A percentile compares a stretch with the other conserved stretches of the same genome.
phyloP scores from a whole-genome alignment of 305 asterid genomes.

The Plantago lanceolata region DNA sequence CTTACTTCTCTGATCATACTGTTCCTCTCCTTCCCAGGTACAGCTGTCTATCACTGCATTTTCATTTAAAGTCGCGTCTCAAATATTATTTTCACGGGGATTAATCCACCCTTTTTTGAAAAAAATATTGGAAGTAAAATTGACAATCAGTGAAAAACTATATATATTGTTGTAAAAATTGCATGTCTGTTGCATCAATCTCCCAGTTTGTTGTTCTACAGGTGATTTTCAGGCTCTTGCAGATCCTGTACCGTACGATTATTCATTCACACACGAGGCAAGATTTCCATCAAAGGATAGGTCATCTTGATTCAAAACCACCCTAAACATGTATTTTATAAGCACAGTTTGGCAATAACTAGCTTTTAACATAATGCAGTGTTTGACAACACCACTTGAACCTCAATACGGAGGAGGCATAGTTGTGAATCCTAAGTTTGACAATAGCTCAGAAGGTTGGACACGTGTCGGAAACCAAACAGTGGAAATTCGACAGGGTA shows the following conservation, averaged over 20 bases:
- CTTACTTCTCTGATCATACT: not conserved
- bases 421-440: conserved; percentile 11
- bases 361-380: conserved; percentile 14
- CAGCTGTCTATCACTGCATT: not conserved
- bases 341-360: too few species aligned
- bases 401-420: conserved; percentile 27
- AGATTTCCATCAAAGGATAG: not conserved
- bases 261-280: conserved; percentile 33
- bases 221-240: conserved; percentile 12
- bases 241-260: conserved; percentile 40
- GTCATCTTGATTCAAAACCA: too few species aligned
- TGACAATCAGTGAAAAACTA: too few species aligned
- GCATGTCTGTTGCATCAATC: not conserved
- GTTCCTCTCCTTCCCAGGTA: not conserved
- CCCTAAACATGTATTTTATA: too few species aligned
- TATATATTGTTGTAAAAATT: too few species aligned
- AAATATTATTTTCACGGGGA: too few species aligned
- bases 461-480: conserved; percentile 9
- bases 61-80: not conserved
- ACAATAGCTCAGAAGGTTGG: conserved; percentile 20
- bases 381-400: conserved; percentile 20
- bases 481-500: conserved; percentile 1
- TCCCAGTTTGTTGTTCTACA: not conserved
- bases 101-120: too few species aligned
- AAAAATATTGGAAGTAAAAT: too few species aligned